Conservation (phyloP, 768 basidiomycete species). For the Dacryopinax spathularia region DNA sequence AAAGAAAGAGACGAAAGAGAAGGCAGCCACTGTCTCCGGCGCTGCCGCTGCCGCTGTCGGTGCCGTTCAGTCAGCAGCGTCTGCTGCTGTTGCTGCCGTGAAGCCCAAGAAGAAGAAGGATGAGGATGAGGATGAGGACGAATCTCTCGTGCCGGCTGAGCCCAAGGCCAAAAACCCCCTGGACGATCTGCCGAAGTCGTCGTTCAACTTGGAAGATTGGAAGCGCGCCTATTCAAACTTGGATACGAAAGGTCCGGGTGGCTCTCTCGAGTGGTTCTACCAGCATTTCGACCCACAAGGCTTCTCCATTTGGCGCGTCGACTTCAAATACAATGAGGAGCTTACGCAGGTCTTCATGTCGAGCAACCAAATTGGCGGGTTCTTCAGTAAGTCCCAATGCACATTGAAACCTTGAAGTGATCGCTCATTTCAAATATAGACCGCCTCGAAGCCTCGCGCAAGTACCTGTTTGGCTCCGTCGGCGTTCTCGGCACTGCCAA, state of each 20-base stretch:
- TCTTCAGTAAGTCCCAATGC: constrained; percentile 42
- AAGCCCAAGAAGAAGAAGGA: constrained; percentile 37
- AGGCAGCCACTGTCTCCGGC: constrained; percentile 5
- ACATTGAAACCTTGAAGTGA: background rate
- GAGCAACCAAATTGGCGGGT: constrained; percentile 81
- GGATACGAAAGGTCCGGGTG: constrained; percentile 75
- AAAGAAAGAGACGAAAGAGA: constrained; percentile 31
- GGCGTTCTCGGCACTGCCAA: constrained; percentile 76
- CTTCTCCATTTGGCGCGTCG: constrained; percentile 80
- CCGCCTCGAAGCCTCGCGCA: constrained; percentile 91
- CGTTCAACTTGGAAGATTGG: constrained; percentile 89
- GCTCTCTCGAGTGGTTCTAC: constrained; percentile 92
- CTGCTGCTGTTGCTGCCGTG: constrained; percentile 32
- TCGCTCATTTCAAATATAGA: constrained; percentile 26
- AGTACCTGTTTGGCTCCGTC: constrained; percentile 87
- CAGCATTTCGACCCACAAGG: constrained; percentile 82
- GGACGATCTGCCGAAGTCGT: constrained; percentile 75
- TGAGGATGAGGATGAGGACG: constrained; percentile 55
- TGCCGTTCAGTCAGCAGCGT: background rate
- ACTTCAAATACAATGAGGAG: constrained; percentile 95
- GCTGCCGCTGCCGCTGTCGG: background rate
- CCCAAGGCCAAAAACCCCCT: constrained; percentile 93
- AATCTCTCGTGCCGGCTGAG: constrained; percentile 54
- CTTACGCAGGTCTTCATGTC: constrained; percentile 90
- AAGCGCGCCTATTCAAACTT: constrained; percentile 96